Conservation (phyloP, 1,284 basidiomycete genomes). For the Irpex sp. region DNA sequence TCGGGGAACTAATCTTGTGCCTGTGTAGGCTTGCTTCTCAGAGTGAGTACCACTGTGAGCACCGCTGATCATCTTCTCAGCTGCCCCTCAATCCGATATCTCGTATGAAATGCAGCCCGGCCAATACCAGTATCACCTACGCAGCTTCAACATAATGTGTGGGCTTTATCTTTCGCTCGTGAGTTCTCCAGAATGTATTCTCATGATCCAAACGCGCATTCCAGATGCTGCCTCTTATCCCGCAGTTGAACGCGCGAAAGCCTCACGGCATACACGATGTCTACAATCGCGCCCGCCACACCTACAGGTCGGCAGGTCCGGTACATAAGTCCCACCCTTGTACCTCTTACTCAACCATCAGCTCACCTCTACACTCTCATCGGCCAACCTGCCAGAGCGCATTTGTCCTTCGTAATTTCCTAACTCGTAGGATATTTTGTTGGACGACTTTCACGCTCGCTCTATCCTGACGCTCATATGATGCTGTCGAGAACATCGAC, state of each 20-base stretch:
- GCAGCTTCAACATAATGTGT: background rate
- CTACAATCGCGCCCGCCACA: background rate
- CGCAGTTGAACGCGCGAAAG: background rate
- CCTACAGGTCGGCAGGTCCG: background rate
- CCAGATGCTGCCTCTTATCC: background rate
- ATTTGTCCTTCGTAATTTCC: background rate
- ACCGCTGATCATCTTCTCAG: background rate
- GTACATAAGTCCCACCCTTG: background rate
- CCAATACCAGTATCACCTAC: background rate
- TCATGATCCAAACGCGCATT: background rate
- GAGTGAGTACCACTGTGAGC: background rate
- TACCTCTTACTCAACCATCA: background rate
- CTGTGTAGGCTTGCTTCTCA: background rate
- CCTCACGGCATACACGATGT: background rate
- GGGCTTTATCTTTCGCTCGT: background rate
- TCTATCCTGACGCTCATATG: background rate
- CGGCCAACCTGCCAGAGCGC: background rate
- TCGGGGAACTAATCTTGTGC: background rate
- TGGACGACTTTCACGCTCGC: background rate
- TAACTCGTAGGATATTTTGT: background rate
- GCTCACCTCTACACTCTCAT: background rate
- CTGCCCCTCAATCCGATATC: background rate
- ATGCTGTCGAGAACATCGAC: conserved; percentile 14
- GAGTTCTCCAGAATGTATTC: background rate
- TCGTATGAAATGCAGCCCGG: background rate